Evolutionary conservation across 345 rosid species (phyloP), one percentile per base, ranked within the genome.

Genomic region (Citrus cavaleriei): DNA sequence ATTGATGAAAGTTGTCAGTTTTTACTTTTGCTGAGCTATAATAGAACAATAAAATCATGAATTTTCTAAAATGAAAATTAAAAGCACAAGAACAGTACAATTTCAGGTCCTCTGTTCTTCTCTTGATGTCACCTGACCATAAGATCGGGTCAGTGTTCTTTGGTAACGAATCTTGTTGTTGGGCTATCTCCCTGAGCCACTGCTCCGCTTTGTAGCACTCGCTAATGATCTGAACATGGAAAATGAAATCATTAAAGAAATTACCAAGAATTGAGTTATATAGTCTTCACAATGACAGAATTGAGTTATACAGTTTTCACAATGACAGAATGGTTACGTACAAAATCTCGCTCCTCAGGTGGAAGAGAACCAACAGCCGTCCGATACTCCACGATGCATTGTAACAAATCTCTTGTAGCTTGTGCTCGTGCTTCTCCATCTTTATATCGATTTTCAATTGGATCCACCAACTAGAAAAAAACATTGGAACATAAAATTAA

Each of bases 191-290:
- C 79, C 86, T 83, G 18, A 89, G 83, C 93, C 93, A 89, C 66
- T 87, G 80, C 81, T 89, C 93, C 4, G 89, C 91, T 85, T 79
- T 84, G 62, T 82, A 67, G 82, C 93, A 89, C 76, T 83, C 91
- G 9, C 79, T 70, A 72, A 65, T 37, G 69, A 89, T 82, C 93
- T 89, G 85, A 73, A 82, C 68, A 75, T 68, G 42, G 42, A 58
- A 64, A 79, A 64, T 57, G 77, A 32, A 13, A 74, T 18, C 19
- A 10, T 8, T 30, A 67, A 28, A 19, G 70, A 49, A 65, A 30
- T 49, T 22, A 65, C 32, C 10, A 51, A 40, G 13, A 21, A 72
- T 16, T 30, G 28, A 2, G 13, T 35, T 4, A 7, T 51, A 54
- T 1, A 77, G 64, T 61, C 58, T 38, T 72, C 81, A 75, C 55